These are phyloP conservation scores for Vitis labrusca DNA, from an alignment of 164 flowering plant genomes.

Conservation along the genomic window DNA sequence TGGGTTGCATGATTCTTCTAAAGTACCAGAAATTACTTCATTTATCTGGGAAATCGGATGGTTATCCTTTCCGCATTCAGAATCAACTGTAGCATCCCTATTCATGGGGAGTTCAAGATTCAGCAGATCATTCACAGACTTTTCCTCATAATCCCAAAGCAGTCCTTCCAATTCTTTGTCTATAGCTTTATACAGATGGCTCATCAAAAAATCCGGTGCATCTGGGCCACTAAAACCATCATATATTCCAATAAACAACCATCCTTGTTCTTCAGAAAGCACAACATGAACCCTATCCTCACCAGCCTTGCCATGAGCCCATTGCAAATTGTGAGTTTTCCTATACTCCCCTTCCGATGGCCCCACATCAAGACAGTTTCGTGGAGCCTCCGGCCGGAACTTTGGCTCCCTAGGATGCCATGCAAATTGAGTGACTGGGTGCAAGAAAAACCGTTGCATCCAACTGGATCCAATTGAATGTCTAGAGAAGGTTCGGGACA, in stretches of 20 bases:
- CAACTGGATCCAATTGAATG: slow-evolving; percentile 43
- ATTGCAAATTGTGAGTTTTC: slow-evolving; percentile 33
- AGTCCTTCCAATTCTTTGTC: slow-evolving; percentile 64
- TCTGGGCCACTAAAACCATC: slow-evolving; percentile 50
- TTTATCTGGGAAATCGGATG: slow-evolving; percentile 11
- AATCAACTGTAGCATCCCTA: slow-evolving; percentile 12
- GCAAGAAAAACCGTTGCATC: slow-evolving; percentile 55
- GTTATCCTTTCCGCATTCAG: slow-evolving; percentile 17
- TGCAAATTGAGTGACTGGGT: slow-evolving; percentile 43
- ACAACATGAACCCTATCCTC: slow-evolving; percentile 44
- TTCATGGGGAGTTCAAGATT: slow-evolving; percentile 20
- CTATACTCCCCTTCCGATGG: slow-evolving; percentile 45
- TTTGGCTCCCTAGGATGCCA: slow-evolving; percentile 54
- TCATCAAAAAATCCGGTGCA: slow-evolving; percentile 68
- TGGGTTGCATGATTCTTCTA: slow-evolving; percentile 16
- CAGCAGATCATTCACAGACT: slow-evolving; percentile 17
- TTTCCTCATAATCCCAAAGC: slow-evolving; percentile 60
- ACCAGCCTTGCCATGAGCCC: slow-evolving; percentile 45
- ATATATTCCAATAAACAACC: slow-evolving; percentile 42
- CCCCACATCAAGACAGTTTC: slow-evolving; percentile 36
- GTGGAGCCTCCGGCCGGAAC: slow-evolving; percentile 37
- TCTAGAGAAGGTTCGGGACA: slow-evolving; percentile 51
- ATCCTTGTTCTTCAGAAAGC: slow-evolving; percentile 41
- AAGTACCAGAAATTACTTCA: slow-evolving; percentile 16
- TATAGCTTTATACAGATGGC: slow-evolving; percentile 55